Conservation (phyloP, 352 stramenopile species). For the Globisporangium spinosum region DNA sequence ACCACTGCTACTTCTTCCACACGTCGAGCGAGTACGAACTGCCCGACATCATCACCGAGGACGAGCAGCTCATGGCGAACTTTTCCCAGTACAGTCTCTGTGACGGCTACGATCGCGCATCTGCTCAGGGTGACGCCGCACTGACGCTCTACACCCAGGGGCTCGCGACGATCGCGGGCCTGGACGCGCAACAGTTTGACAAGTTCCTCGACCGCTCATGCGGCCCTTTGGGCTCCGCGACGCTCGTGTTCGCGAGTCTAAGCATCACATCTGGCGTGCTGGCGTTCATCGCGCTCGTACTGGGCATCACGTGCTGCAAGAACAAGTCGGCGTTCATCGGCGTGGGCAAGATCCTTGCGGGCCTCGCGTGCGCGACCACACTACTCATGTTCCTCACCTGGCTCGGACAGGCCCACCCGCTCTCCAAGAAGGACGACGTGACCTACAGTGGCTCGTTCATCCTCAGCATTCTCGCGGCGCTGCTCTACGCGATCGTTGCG, state of each 20-base stretch:
- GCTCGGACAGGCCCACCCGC: conserved; percentile 46
- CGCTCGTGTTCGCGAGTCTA: conserved; percentile 43
- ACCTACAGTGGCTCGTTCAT: conserved; percentile 55
- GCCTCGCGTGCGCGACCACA: conserved; percentile 36
- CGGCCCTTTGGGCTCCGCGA: conserved; percentile 35
- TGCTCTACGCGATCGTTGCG: conserved; percentile 44
- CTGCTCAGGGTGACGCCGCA: conserved; percentile 22
- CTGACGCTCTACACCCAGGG: conserved; percentile 30
- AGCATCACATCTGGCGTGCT: conserved; percentile 38
- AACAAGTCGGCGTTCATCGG: conserved; percentile 58
- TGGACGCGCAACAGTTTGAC: conserved; percentile 49
- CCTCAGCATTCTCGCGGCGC: conserved; percentile 38
- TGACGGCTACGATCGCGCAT: conserved; percentile 42
- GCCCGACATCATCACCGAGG: conserved; percentile 15
- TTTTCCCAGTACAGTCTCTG: conserved; percentile 59
- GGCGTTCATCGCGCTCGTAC: conserved; percentile 45
- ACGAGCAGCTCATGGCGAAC: conserved; percentile 37
- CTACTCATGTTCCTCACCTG: conserved; percentile 60
- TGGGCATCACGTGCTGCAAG: conserved; percentile 72
- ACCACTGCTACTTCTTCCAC: conserved; percentile 77
- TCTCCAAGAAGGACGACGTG: conserved; percentile 58
- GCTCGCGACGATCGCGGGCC: conserved; percentile 39
- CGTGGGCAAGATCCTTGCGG: conserved; percentile 39
- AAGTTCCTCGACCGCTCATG: conserved; percentile 64
- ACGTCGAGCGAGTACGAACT: conserved; percentile 54